phyloP scores from a whole-genome alignment of 805 yeast species.

The Kazachstania kunashirensis region DNA sequence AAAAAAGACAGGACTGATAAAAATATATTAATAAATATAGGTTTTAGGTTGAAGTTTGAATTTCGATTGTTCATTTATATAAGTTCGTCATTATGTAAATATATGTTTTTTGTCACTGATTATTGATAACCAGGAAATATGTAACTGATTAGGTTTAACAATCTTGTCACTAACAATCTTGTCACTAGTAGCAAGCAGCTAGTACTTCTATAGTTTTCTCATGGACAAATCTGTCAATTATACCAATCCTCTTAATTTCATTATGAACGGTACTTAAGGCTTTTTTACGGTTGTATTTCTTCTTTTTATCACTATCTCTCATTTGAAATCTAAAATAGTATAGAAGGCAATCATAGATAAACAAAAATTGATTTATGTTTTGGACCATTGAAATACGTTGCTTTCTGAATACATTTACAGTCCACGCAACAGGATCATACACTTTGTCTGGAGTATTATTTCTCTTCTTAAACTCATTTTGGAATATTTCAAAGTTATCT shows the following conservation, averaged over 20 bases:
- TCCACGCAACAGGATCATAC: slow-evolving; percentile 49
- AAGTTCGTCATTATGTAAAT: too few species aligned
- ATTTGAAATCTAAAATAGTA: slow-evolving; percentile 20
- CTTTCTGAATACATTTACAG: slow-evolving; percentile 56
- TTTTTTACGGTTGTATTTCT: background rate
- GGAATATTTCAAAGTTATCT: slow-evolving; percentile 15
- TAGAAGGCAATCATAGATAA: slow-evolving; percentile 55
- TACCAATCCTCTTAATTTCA: slow-evolving; percentile 2
- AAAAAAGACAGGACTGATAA: too few species aligned
- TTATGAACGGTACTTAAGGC: background rate
- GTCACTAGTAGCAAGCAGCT: too few species aligned
- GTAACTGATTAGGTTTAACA: too few species aligned
- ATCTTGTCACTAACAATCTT: too few species aligned
- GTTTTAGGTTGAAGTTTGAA: too few species aligned
- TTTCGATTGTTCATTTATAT: too few species aligned
- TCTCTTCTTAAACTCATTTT: slow-evolving; percentile 10
- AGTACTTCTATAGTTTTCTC: too few species aligned
- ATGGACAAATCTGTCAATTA: slow-evolving; percentile 4
- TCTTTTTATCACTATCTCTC: slow-evolving; percentile 6
- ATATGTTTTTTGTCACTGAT: too few species aligned
- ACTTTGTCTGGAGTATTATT: slow-evolving; percentile 5
- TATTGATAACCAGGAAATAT: too few species aligned
- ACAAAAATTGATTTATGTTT: slow-evolving; percentile 60
- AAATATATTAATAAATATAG: too few species aligned
- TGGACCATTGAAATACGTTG: slow-evolving; percentile 83